Evolutionary conservation across 2,329 filamentous ascomycete genomes (phyloP), one percentile per base, ranked within the genome.

Genomic region (Knufia petricola): DNA sequence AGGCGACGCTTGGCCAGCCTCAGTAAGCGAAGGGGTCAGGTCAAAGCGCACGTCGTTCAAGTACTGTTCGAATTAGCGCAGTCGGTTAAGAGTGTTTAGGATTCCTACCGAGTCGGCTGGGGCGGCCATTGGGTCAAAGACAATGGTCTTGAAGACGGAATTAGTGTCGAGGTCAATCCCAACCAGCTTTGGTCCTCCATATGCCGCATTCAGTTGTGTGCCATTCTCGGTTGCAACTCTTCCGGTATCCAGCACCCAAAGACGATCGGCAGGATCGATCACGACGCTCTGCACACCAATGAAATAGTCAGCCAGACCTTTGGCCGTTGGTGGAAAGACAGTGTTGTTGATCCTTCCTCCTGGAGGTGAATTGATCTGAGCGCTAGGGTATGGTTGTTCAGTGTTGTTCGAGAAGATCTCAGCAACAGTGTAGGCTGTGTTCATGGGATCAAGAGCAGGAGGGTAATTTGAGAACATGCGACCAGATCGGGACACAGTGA

Each of bases 31-130:
- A 2, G 67, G 45, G 12, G 67, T 66, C n/a, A 76, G 64, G 53
- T 78, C 73, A 59, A 78, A 72, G 43, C 74, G 70, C 7, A 77
- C 63, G 52, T 77, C 74, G 56, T 77, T 77, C 30, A 75, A 66
- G 52, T 77, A 77, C 23, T 50, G 19, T 24, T 23, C 9, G 4
- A 17, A 8, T 23, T 45, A 28, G 24, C 23, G 19, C 20, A 12
- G 10, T 4, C 15, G 4, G n/a, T 26, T 4, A 30, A 4, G 4
- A 10, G 10, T 26, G 36, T 19, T 26, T 48, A n/a, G n/a, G 21
- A n/a, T 3, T 19, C 39, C 3, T 30, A 42, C 48, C 13, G 66
- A 71, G 53, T 72, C 70, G 10, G 68, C 53, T 45, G 65, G 71
- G 4, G 70, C 71, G 8, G 75, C 71, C 4, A 60, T 66, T 1